Evolutionary conservation across 1,284 basidiomycete genomes (phyloP).

Genomic region (Coniferiporia weirii): DNA sequence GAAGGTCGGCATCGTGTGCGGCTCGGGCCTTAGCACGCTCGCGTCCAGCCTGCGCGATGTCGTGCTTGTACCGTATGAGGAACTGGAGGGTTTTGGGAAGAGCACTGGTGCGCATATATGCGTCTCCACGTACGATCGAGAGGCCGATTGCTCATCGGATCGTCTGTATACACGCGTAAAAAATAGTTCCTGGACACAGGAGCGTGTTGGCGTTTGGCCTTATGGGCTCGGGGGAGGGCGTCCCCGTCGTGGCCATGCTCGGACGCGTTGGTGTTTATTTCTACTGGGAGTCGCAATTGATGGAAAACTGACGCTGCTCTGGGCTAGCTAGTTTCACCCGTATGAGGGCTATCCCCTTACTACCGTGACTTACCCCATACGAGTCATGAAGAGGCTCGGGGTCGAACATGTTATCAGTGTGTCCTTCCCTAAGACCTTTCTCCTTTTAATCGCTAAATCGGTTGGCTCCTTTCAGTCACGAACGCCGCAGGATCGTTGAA

Average conservation of each 20-base stretch:
- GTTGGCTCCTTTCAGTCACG: constrained; percentile 51
- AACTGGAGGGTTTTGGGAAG: constrained; percentile 61
- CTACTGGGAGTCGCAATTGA: background rate
- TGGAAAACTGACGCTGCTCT: constrained; percentile 4
- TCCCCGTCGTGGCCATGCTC: constrained; percentile 81
- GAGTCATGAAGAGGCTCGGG: constrained; percentile 70
- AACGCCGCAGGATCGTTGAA: constrained; percentile 81
- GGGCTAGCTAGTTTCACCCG: constrained; percentile 60
- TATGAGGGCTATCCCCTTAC: constrained; percentile 74
- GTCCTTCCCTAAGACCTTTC: background rate
- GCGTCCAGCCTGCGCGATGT: constrained; percentile 50
- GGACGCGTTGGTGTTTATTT: constrained; percentile 53
- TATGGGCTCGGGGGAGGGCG: constrained; percentile 48
- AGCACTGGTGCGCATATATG: constrained; percentile 55
- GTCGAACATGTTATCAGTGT: constrained; percentile 69
- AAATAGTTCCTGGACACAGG: constrained; percentile 68
- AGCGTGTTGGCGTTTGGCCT: constrained; percentile 75
- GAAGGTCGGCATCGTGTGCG: constrained; percentile 72
- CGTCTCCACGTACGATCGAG: background rate
- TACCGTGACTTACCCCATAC: constrained; percentile 71
- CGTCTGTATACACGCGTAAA: constrained; percentile 3
- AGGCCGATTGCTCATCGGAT: background rate
- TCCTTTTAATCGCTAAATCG: background rate
- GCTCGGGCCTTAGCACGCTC: constrained; percentile 69
- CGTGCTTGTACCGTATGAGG: constrained; percentile 53